Percentiles rank a stretch among this genome's conserved stretches.
Conservation (phyloP, 345 rosid species). For the Zanthoxylum bungeanum region DNA sequence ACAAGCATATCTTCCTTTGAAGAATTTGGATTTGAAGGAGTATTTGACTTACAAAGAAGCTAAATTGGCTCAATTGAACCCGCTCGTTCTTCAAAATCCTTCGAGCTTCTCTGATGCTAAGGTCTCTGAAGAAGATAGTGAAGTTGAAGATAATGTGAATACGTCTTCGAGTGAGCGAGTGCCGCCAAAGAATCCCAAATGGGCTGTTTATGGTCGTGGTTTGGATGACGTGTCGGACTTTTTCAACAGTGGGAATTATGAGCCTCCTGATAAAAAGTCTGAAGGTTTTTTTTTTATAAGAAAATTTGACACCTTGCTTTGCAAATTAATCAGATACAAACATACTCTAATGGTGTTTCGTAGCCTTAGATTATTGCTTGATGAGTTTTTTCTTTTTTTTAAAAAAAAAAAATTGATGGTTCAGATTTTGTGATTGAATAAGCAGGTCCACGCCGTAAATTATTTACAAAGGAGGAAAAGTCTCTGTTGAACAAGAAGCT, state of each 20-base stretch:
- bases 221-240: conserved; percentile 73
- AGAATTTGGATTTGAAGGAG: conserved; percentile 59
- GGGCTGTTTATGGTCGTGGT: conserved; percentile 93
- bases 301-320: not conserved
- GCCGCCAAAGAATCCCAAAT: conserved; percentile 75
- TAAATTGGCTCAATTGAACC: conserved; percentile 60
- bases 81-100: conserved; percentile 60
- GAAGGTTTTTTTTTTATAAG: conserved; percentile 37
- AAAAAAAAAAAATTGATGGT: too few relatives aligned
- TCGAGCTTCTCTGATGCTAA: conserved; percentile 23
- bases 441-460: conserved; percentile 58
- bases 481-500: conserved; percentile 60
- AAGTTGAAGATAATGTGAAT: conserved; percentile 7
- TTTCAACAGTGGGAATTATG: conserved; percentile 57
- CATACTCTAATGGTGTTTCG: not conserved
- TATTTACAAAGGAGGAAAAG: conserved; percentile 82
- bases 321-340: too few relatives aligned
- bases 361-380: not conserved
- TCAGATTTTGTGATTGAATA: conserved; percentile 4
- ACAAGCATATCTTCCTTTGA: conserved; percentile 53
- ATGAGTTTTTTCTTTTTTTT: not conserved
- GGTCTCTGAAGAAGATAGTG: conserved; percentile 15
- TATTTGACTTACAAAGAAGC: conserved; percentile 58
- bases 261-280: conserved; percentile 47
- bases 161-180: conserved; percentile 42